Conservation (phyloP, 192 early-diverging fungal genomes). For the Rhizophagus clarus region DNA sequence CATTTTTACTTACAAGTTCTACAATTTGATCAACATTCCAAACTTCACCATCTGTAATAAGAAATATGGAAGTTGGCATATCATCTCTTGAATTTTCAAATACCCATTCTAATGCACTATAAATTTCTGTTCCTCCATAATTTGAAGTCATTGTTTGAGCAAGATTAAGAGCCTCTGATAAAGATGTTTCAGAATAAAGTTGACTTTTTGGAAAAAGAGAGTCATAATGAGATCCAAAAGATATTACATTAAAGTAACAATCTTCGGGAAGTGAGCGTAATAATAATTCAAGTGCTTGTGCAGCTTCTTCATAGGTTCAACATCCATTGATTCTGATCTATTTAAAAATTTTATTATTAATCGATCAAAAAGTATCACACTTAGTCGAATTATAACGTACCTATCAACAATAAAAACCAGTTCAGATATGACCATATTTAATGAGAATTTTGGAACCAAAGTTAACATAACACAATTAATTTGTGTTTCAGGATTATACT, state of each 20-base stretch:
- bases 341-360: not conserved
- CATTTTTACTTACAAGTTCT: constrained; percentile 32
- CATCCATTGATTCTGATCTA: constrained; percentile 55
- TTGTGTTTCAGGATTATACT: constrained; percentile 24
- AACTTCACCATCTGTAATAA: constrained; percentile 52
- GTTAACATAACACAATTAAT: constrained; percentile 31
- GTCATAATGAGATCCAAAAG: constrained; percentile 41
- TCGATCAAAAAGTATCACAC: too few species aligned
- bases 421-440: constrained; percentile 31
- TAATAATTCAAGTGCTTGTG: constrained; percentile 46
- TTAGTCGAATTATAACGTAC: constrained; percentile 12
- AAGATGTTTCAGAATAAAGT: constrained; percentile 37
- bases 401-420: constrained; percentile 49
- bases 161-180: constrained; percentile 40
- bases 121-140: constrained; percentile 56
- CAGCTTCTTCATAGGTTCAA: constrained; percentile 40
- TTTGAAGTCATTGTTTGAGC: constrained; percentile 41
- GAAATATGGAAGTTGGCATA: constrained; percentile 45
- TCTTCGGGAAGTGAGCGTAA: constrained; percentile 53
- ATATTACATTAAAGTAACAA: constrained; percentile 52
- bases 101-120: constrained; percentile 37
- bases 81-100: constrained; percentile 34
- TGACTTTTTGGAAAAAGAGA: constrained; percentile 43
- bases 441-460: constrained; percentile 30
- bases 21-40: constrained; percentile 46